These are phyloP conservation scores for Solanum commersonii DNA, from an alignment of 257 asterid genomes.

Conservation along the genomic window DNA sequence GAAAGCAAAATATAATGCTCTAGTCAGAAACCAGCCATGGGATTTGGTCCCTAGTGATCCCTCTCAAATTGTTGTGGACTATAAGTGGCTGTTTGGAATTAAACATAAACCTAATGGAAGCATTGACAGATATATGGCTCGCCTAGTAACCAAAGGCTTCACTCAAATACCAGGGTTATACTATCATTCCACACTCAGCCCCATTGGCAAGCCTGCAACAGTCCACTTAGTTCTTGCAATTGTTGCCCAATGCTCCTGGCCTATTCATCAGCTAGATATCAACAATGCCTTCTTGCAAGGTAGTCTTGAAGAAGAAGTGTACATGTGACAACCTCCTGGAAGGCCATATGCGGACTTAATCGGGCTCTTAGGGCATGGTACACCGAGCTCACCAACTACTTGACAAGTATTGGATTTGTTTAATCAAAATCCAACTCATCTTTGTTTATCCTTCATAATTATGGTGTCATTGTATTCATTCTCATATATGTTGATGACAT, in stretches of 20 bases:
- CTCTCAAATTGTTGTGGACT: background rate
- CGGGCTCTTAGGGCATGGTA: background rate
- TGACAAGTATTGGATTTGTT: background rate
- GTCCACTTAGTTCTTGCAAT: background rate
- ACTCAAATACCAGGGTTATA: background rate
- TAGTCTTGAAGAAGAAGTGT: background rate
- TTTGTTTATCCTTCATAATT: background rate
- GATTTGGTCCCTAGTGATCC: background rate
- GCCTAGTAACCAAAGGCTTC: background rate
- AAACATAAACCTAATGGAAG: background rate
- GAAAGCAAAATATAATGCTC: background rate
- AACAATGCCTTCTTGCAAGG: background rate
- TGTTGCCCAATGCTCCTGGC: background rate
- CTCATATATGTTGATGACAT: background rate
- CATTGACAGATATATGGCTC: background rate
- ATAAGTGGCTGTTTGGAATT: background rate
- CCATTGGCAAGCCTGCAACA: background rate
- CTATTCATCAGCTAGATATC: background rate
- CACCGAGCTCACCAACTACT: background rate
- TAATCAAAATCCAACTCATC: background rate
- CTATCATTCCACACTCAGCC: background rate
- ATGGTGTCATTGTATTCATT: background rate
- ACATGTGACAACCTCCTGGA: background rate
- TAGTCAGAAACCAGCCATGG: background rate
- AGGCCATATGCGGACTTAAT: background rate